Base-by-base conservation (phyloP, 2,329 filamentous ascomycete genomes). In the Pseudophaeomoniella oleicola region DNA sequence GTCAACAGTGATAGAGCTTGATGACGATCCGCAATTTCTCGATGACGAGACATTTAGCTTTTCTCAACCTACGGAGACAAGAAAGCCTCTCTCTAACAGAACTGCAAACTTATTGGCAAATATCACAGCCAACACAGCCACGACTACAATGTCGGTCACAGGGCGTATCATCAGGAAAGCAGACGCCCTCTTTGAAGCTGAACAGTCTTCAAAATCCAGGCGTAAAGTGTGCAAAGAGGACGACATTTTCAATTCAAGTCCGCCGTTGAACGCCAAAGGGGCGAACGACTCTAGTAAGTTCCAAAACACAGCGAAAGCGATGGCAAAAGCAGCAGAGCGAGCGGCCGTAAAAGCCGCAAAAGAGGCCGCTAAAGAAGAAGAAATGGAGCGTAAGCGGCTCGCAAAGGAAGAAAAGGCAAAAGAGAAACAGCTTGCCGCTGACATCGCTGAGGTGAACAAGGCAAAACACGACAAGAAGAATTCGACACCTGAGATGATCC, bases 401-500 rank as follows among this genome's bases (percentile, higher is more conserved):
- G 42, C 58, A 37, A 65, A 57, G 47, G 73, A 76, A 38, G 65
- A 72, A 35, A 80, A 72, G 43, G 67, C 66, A 0, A 58, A 60
- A 4, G 74, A 84, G 44, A 83, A 78, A 47, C 69, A 77, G 43
- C 63, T 64, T 3, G 73, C 72, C 9, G 71, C 72, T 4, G 78
- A 82, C 5, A 58, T 87, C 15, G 73, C 74, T 3, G 75, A 82
- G 43, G 80, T 76, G 30, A 88, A 88, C 56, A 84, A 79, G 48
- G 58, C 78, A 6, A 74, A 75, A 36, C 75, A 72, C 0, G 76
- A 85, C 57, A 85, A 83, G 58, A 84, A 82, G 46, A 60, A 76
- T 0, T 80, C 81, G 0, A 72, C 75, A 0, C 69, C 69, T 0
- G 81, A 90, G 53, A 88, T 90, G 81, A 77, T 88, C 35, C 66